Base-by-base conservation (phyloP, 2,329 filamentous ascomycete genomes). In the Teratosphaeria viscida region DNA sequence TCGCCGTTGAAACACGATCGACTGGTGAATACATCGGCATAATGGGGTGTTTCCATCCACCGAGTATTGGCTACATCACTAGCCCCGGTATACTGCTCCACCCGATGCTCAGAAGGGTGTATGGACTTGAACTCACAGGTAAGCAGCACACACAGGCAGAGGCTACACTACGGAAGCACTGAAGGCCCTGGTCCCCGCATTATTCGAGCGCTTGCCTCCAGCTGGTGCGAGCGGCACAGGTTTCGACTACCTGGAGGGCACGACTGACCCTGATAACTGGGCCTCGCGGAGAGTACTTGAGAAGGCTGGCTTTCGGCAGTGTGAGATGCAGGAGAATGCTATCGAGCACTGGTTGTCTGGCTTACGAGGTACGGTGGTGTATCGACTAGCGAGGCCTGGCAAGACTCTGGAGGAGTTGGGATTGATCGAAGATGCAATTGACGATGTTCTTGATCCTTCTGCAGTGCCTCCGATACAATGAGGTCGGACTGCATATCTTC, bases 261-360 rank as follows among this genome's bases (percentile, higher is more conserved):
- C 81, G 6, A 80, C 81, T 10, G 76, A 81, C 43, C 69, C 69
- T 0, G 67, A 70, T 12, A 86, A 88, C 65, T 59, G 61, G 7
- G 75, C 74, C 3, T 88, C 85, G 64, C 78, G 79, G 60, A 76
- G 76, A 2, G 81, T 89, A 7, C 64, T 88, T 58, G 65, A 69
- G 55, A 87, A 86, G 67, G 71, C 68, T 14, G 84, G 84, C 0
- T 84, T 87, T 63, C 72, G 73, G 64, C 66, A 76, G 43, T 76
- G 77, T 52, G 76, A 77, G 64, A 70, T 64, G 29, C 81, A 75
- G 72, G 63, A 66, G 37, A 73, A 72, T 55, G 71, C 73, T 52
- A 75, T 75, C 59, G 68, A 74, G 53, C 75, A 73, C 59, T 67
- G 70, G 12, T 62, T 68, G 12, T 55, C 74, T 54, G 72, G 73